A percentile compares a stretch with the other conserved stretches of the same genome.
phyloP scores from a whole-genome alignment of 345 rosid species.

The Rhodomyrtus tomentosa region DNA sequence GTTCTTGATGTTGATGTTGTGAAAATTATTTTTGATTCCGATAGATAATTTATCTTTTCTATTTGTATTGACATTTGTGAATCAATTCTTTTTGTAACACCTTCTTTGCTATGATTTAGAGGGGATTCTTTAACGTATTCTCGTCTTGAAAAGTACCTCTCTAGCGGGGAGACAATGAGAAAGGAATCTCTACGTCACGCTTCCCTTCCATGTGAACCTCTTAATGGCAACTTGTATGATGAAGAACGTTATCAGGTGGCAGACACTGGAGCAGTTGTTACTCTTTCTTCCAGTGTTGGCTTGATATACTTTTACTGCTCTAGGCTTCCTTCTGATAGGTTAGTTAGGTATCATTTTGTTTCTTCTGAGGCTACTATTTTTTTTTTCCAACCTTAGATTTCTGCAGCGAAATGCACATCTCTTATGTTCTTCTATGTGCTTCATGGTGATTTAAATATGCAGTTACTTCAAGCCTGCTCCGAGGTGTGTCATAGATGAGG shows the following conservation, averaged over 20 bases:
- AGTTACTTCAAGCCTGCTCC: constrained; percentile 85
- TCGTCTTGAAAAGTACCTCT: constrained; percentile 46
- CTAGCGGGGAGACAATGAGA: constrained; percentile 67
- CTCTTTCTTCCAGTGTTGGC: constrained; percentile 47
- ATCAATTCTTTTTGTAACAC: not conserved
- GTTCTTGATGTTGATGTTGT: too few relatives aligned
- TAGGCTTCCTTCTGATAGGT: constrained; percentile 85
- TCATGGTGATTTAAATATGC: not conserved
- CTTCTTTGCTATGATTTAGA: constrained; percentile 16
- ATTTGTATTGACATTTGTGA: not conserved
- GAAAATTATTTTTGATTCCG: not conserved
- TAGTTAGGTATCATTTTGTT: constrained; percentile 6
- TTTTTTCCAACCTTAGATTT: not conserved
- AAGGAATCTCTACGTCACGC: constrained; percentile 51
- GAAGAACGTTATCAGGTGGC: constrained; percentile 37
- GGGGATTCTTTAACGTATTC: constrained; percentile 36
- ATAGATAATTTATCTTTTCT: not conserved
- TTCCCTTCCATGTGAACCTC: constrained; percentile 43
- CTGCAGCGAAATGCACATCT: not conserved
- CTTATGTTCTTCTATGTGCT: not conserved
- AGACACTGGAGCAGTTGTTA: constrained; percentile 52
- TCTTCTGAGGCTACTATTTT: not conserved
- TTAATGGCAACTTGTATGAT: constrained; percentile 10
- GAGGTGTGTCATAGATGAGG: constrained; percentile 36
- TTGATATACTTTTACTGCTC: constrained; percentile 78